These are phyloP conservation scores for Ceratocystis eucalypticola DNA, from an alignment of 2,329 filamentous ascomycete species.

Conservation along the genomic window DNA sequence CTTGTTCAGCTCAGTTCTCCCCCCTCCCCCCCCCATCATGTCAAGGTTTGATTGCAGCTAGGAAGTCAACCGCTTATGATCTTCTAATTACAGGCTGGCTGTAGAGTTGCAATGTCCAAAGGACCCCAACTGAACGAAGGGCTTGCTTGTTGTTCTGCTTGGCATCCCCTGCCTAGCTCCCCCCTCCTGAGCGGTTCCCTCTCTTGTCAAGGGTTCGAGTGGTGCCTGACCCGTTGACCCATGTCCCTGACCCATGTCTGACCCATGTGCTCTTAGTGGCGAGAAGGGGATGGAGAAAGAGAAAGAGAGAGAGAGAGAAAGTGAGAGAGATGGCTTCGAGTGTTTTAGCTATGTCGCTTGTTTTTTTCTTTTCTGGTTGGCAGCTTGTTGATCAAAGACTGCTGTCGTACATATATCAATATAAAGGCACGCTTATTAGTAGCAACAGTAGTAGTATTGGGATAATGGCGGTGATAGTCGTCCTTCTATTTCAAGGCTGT, in stretches of 20 bases:
- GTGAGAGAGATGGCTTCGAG: background rate
- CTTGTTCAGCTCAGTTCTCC: background rate
- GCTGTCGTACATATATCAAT: no score
- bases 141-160: background rate
- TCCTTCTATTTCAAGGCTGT: no score
- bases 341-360: background rate
- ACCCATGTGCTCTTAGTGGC: background rate
- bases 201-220: background rate
- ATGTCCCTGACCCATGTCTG: background rate
- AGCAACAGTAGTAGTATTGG: no score
- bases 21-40: background rate
- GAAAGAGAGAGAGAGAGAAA: no score
- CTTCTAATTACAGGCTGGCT: background rate
- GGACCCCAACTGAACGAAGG: background rate
- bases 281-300: background rate
- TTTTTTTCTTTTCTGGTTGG: background rate
- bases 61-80: background rate
- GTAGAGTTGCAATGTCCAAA: background rate
- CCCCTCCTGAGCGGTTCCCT: slow-evolving; percentile 3
- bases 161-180: background rate
- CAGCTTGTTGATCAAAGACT: background rate
- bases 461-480: no score
- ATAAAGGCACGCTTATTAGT: no score
- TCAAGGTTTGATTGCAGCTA: background rate
- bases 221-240: background rate